Base-by-base conservation (phyloP, 176 grass and related monocot species). In the Carex cristatella region DNA sequence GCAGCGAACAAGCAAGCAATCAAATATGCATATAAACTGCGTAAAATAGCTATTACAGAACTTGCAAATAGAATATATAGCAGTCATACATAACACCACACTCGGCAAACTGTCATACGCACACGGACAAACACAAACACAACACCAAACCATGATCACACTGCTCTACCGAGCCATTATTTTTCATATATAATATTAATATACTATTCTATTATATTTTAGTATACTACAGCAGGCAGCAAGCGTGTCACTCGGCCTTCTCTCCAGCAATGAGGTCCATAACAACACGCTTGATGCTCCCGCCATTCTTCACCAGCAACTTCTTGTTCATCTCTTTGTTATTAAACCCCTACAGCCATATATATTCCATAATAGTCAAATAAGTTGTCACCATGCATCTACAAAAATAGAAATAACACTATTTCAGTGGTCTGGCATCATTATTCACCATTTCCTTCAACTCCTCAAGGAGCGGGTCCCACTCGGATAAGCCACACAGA, bases 401-500 rank as follows among this genome's bases (percentile, higher is more conserved):
- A 4, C 46, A 32, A 3, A 55, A 53, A 69, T 35, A 28, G 38
- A 3, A 12, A 87, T 78, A 48, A 56, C 10, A 77, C 10, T 14
- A 15, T 1, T 69, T 38, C 13, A 7, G 1, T 56, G 15, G 8
- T 32, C 30, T 32, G 53, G 2, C 68, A 8, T 5, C 23, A 35
- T 35, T 72, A 1, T 70, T 46, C 85, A 98, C 95, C 95, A 93
- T 88, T 81, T 92, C 93, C 10, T 81, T 80, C 44, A 94, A 67
- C 60, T 92, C 92, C 0, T 44, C 85, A 0, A 92, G 84, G 76
- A 99, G 96, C 4, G 88, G 88, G 55, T 93, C 89, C 93, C 95
- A 98, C 69, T 93, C 95, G 0, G 87, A 15, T 18, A 88, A 82
- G 46, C 86, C 55, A 38, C 83, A 94, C 2, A 98, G 91, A 71